Base-by-base conservation (phyloP, 768 basidiomycete genomes). In the Phallus indusiatus region DNA sequence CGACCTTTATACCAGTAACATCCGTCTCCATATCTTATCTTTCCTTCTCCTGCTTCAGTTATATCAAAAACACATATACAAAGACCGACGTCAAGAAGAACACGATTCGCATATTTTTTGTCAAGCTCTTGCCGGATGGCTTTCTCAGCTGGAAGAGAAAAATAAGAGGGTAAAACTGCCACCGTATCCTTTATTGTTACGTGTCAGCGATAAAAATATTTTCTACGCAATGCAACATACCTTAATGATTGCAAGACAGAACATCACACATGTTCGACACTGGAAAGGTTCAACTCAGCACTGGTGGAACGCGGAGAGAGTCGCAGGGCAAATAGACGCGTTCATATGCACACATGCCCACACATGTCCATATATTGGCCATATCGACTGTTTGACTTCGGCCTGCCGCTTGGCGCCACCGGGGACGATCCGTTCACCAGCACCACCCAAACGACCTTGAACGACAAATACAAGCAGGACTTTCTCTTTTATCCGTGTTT, bases 61-160 rank as follows among this genome's bases (percentile, higher is more conserved):
- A 99, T 73, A 69, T 98, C 95, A 62, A 93, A 96, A 0, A 93
- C 81, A 60, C 86, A 90, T 55, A 98, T 81, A 63, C 91, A 94
- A 21, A 99, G 80, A 0, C 95, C 95, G 59, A 95, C 85, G 58
- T 93, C 88, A 66, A 94, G 90, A 17, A 97, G 73, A 50, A 94
- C 83, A 56, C 87, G 81, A 69, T 98, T 97, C 5, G 95, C 89
- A 64, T 95, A 98, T 72, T 96, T 96, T 70, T 90, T 90, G 77
- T 98, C 94, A 63, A 98, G 76, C 66, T 93, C 90, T 61, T 85
- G 81, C 24, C 80, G 85, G 64, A 97, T 80, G 0, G 93, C 90
- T 51, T 88, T 82, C 51, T 88, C 86, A 46, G 83, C 79, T 1
- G 88, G 84, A 0, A 83, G 74, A 7, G 82, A 86, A 67, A 96